These are phyloP conservation scores for Asterophora lycoperdoides DNA, from an alignment of 768 basidiomycete genomes.

Conservation along the genomic window DNA sequence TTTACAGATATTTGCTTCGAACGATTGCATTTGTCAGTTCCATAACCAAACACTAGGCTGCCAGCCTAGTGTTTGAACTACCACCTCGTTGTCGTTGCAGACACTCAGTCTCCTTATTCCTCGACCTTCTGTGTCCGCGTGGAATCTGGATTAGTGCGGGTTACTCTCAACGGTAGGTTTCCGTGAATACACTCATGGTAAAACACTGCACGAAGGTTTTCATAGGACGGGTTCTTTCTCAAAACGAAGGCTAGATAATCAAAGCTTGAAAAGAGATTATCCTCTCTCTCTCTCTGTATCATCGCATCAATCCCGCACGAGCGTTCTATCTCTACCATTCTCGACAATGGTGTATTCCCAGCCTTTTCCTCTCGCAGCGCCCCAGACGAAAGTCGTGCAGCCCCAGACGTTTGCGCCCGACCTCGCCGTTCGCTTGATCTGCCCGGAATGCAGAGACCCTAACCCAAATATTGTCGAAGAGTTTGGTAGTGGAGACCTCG, in stretches of 20 bases:
- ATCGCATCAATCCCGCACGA: constrained; percentile 17
- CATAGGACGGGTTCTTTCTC: constrained; percentile 10
- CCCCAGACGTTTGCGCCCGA: constrained; percentile 71
- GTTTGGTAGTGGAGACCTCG: constrained; percentile 96
- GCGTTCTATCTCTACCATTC: constrained; percentile 20
- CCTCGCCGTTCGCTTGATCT: constrained; percentile 84
- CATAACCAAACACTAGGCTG: no score
- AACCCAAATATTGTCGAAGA: constrained; percentile 96
- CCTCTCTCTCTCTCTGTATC: neutral
- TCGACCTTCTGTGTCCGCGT: neutral
- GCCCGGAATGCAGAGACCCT: constrained; percentile 92
- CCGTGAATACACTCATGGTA: constrained; percentile 8
- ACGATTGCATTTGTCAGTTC: constrained; percentile 1
- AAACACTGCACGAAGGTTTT: constrained; percentile 14
- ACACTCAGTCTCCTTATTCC: neutral
- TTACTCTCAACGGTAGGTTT: constrained; percentile 16
- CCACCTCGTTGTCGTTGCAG: constrained; percentile 13
- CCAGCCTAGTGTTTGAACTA: constrained; percentile 9
- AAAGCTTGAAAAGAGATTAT: constrained; percentile 4
- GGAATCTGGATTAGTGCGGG: neutral
- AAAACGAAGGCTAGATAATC: neutral
- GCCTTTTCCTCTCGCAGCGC: constrained; percentile 75
- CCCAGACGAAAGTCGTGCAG: constrained; percentile 48
- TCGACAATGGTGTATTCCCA: constrained; percentile 64
- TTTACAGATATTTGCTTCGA: neutral